phyloP scores from a whole-genome alignment of 2,329 filamentous ascomycete species.

The Fusarium illudens region DNA sequence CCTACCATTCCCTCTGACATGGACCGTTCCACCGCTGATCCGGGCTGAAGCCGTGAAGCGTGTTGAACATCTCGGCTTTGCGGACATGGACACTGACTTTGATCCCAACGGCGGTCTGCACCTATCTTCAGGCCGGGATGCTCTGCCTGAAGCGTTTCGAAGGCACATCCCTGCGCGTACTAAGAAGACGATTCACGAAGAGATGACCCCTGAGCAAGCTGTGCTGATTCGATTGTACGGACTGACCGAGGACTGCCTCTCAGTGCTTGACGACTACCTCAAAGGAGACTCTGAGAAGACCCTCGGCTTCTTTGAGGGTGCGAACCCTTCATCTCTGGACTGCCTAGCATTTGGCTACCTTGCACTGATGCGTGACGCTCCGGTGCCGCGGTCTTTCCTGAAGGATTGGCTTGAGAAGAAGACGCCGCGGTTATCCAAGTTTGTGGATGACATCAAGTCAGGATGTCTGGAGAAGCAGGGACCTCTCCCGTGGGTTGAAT shows the following conservation, averaged over 20 bases:
- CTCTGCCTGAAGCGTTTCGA: conserved; percentile 52
- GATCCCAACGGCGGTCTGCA: conserved; percentile 50
- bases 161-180: conserved; percentile 51
- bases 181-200: conserved; percentile 65
- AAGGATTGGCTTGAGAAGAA: conserved; percentile 52
- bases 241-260: conserved; percentile 74
- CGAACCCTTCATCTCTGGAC: conserved; percentile 62
- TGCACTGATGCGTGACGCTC: conserved; percentile 69
- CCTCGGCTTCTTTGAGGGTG: conserved; percentile 45
- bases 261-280: conserved; percentile 70
- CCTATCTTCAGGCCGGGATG: conserved; percentile 48
- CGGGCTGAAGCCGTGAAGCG: conserved; percentile 74
- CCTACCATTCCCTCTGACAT: conserved; percentile 87
- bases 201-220: conserved; percentile 75
- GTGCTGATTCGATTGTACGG: conserved; percentile 80
- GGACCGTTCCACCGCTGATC: conserved; percentile 79
- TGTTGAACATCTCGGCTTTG: conserved; percentile 75
- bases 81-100: conserved; percentile 70
- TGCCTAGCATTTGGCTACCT: conserved; percentile 85
- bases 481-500: conserved; percentile 42
- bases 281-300: conserved; percentile 27
- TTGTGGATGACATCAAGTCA: conserved; percentile 45
- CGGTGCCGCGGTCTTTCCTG: conserved; percentile 54
- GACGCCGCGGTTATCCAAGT: conserved; percentile 43
- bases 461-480: conserved; percentile 29